Base-by-base conservation (phyloP, 2,329 filamentous ascomycete species). In the Colletotrichum abscissum region DNA sequence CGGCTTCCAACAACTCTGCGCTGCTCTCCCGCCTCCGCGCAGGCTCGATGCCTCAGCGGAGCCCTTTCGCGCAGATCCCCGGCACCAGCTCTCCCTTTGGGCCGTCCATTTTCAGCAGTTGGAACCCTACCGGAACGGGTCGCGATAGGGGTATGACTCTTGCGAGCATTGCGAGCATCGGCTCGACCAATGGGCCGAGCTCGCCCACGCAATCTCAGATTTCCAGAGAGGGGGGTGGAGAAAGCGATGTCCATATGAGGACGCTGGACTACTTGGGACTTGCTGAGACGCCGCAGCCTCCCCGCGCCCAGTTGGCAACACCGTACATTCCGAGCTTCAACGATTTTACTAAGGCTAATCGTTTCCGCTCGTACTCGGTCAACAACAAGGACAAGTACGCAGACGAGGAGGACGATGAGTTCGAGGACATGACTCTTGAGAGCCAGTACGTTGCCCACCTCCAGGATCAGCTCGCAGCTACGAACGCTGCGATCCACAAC, bases 311-410 rank as follows among this genome's bases (percentile, higher is more conserved):
- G 75, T 86, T 97, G 75, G 92, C 92, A 55, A 92, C 94, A 9
- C 92, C 93, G 2, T 93, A 95, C 76, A 87, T 96, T 42, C 73
- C 74, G 46, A 93, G 93, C 79, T 86, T 96, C 74, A 92, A 92
- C 74, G 92, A 94, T 80, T 89, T 94, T 76, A 93, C 92, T 80
- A 93, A 94, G 78, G 89, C 92, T 57, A 98, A 94, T 81, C 92
- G 97, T 65, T 97, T 98, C 87, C 92, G 97, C 59, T 99, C 97
- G 1, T 98, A 98, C 82, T 99, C 97, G 1, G 97, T 99, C 76
- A 99, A 99, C 83, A 97, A 97, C 69, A 98, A 97, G 83, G 96
- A 98, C 81, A 97, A 97, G 82, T 98, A 98, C 78, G 95, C 94
- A 2, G 95, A 97, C 78, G 93, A 95, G 59, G 95, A 97, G 65